phyloP scores from a whole-genome alignment of 345 rosid genomes.

The Rhodomyrtus tomentosa region DNA sequence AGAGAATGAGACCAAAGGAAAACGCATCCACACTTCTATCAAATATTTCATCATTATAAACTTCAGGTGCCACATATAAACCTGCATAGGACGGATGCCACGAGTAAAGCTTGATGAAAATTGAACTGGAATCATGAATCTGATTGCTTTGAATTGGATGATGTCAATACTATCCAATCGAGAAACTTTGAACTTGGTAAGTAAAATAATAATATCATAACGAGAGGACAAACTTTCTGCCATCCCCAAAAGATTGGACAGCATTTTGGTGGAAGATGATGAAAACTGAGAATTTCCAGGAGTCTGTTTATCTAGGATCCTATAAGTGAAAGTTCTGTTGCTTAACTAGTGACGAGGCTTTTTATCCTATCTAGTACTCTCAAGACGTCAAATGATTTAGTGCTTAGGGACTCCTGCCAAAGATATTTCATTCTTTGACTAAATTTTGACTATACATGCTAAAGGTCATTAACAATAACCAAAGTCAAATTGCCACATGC shows the following conservation, averaged over 20 bases:
- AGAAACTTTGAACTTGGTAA: not conserved
- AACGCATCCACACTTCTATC: slow-evolving; percentile 76
- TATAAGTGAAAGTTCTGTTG: not conserved
- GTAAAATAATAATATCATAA: not conserved
- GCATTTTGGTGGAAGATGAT: not conserved
- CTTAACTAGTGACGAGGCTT: not conserved
- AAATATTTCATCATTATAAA: slow-evolving; percentile 45
- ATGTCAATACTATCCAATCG: not conserved
- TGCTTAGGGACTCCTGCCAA: not conserved
- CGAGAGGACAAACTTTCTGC: not conserved
- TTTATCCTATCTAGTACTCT: not conserved
- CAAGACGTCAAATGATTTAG: not conserved
- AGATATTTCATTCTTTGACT: not conserved
- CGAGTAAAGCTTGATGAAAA: not conserved
- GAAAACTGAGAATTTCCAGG: not conserved
- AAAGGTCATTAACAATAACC: not conserved
- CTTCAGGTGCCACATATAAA: slow-evolving; percentile 74
- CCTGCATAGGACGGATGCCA: slow-evolving; percentile 18
- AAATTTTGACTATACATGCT: not conserved
- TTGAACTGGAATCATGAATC: not conserved
- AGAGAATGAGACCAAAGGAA: slow-evolving; percentile 74
- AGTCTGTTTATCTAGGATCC: not conserved
- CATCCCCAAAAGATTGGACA: not conserved
- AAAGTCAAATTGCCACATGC: not conserved
- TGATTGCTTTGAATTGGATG: not conserved